Base-by-base conservation (phyloP, 2,329 filamentous ascomycete species). In the Talaromyces sp. region DNA sequence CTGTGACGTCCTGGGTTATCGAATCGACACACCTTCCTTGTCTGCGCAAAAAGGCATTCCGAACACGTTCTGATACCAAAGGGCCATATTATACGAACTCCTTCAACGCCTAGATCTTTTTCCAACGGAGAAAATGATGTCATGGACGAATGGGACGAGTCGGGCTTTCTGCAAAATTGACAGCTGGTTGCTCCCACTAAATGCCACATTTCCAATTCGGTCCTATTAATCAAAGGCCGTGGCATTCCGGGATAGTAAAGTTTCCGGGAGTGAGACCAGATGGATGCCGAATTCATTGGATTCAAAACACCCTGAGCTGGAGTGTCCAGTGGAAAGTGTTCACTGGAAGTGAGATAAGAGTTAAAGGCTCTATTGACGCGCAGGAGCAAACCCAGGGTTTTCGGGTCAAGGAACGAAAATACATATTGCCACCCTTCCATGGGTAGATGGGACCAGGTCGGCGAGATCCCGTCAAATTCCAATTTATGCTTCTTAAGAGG, bases 191-290 rank as follows among this genome's bases (percentile, higher is more conserved):
- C 83, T 73, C 85, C 87, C 40, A 86, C 81, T 57, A 95, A 78
- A 69, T 84, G 85, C 85, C 91, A 92, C 89, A 93, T 93, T 50
- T 88, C 84, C 65, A 90, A 78, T 74, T 95, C 91, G 50, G 85
- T 84, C 70, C 83, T 84, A 62, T 81, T 83, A 58, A 79, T 77
- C 56, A 94, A 79, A 31, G 90, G 90, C 61, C 82, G 81, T 54
- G 91, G 91, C 79, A 92, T 85, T 66, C 83, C 83, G 30, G 85
- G 85, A 77, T 85, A 85, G 72, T 85, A 87, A 23, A 79, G 76
- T 68, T 86, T 86, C 70, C 90, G 85, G 68, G 90, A 89, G 66
- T 81, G 78, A 71, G 84, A 83, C 90, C 90, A 94, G 68, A 94
- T 86, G 55, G 78, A 76, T 70, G 91, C 85, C 68, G 89, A 85